Evolutionary conservation across 495 filamentous ascomycete genomes (phyloP), one percentile per base, ranked within the genome.

Genomic region (Lasiosphaeria hispida): DNA sequence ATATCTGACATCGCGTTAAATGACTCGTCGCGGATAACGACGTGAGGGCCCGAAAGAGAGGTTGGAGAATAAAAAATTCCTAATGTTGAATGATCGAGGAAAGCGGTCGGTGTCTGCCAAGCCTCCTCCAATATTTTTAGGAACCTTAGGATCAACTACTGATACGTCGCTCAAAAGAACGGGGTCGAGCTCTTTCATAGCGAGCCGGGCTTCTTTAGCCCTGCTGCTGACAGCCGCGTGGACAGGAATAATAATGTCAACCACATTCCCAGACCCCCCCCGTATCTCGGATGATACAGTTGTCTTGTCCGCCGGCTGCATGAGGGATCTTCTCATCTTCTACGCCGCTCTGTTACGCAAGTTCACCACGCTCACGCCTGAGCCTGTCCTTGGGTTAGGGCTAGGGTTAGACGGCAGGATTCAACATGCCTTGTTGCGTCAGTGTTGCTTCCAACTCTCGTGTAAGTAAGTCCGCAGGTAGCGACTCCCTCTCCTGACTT

Each of bases 21-120:
- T 13, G 39, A 43, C 40, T 55, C 39, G 39, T 18, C 14, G 23
- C 18, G 41, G 53, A 55, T 55, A 17, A 55, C 19, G 33, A 55
- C 45, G 39, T 6, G 18, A 55, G 15, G 34, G 53, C 53, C 10
- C 53, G 30, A 39, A 55, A 55, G 53, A 55, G 53, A 10, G 53
- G 53, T n/a, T 45, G 53, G 53, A 45, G 19, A 23, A 43, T 45
- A 45, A 55, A 55, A 37, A 44, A 45, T 11, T 45, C 39, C 41
- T 45, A 7, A 35, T 44, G 53, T 36, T 39, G 53, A 33, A 44
- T 36, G 40, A 45, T 52, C 13, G 5, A 9, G 10, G 35, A 37
- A 37, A 52, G 30, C 7, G 48, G 38, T 30, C 48, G 48, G 15
- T 1, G 1, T 39, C 53, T 55, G 38, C 15, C 14, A 3, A 45